Base-by-base conservation (phyloP, 495 filamentous ascomycete species). In the Hypoxylon fuscum region DNA sequence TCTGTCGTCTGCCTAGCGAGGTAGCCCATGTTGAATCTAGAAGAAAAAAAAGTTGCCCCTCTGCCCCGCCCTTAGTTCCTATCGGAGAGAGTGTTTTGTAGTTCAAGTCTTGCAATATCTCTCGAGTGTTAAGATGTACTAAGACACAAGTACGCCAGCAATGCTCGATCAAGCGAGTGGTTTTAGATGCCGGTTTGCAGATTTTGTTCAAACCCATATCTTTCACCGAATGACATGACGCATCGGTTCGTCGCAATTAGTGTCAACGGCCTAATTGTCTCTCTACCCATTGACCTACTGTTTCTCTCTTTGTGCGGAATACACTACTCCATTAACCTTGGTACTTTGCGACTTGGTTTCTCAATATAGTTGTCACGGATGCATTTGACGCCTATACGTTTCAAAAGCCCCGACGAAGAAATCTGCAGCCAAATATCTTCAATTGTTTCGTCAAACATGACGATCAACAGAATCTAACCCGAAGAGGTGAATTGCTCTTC, bases 381-480 rank as follows among this genome's bases (percentile, higher is more conserved):
- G 11, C 32, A 17, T 42, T 41, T 41, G 14, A 58, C 48, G 55
- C 55, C 55, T 59, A 27, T 38, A 20, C 25, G 49, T 64, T 43
- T 47, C 43, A 34, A 66, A 44, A 17, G 32, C 37, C n/a, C 15
- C 25, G 49, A 38, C 17, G 49, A 42, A 50, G 41, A 59, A 58
- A 54, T 41, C 7, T 45, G 45, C 46, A 46, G 40, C 34, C 38
- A 22, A 56, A 34, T 31, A 50, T 46, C 22, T 56, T n/a, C 52
- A 54, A 34, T 61, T 48, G 47, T 57, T 61, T 62, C 34, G 57
- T 50, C 57, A 62, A 46, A 66, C 62, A 32, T 41, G 56, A 53
- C 35, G 63, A 66, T 66, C 63, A 66, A 56, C 63, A 52, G 63
- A 54, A 48, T 53, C 57, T 66, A 66, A 62, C 63, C 63, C 35